Percentiles rank a stretch among this genome's conserved stretches.
Evolutionary conservation across 108 stramenopile genomes (phyloP).

Genomic region (Skeletonema potamos): DNA sequence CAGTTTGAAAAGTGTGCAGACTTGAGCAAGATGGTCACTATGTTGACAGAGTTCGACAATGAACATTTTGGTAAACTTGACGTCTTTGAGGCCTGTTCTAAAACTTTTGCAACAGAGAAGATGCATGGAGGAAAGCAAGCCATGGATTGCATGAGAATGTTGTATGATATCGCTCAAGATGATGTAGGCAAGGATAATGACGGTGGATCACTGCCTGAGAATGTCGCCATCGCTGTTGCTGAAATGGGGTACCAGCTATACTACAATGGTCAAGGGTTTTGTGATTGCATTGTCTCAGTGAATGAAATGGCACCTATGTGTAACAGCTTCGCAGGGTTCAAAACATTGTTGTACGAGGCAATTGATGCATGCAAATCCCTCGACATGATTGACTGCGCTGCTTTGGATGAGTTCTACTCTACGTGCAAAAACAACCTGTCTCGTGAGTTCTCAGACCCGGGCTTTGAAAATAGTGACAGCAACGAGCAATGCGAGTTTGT

Average conservation of each 20-base stretch:
- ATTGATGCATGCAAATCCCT: slow-evolving; percentile 86
- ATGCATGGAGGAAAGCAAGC: slow-evolving; percentile 77
- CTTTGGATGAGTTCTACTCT: slow-evolving; percentile 81
- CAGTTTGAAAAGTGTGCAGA: slow-evolving; percentile 69
- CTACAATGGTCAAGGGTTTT: slow-evolving; percentile 70
- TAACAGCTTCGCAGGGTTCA: slow-evolving; percentile 75
- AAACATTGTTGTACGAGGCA: slow-evolving; percentile 82
- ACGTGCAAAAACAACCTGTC: slow-evolving; percentile 74
- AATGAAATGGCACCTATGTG: slow-evolving; percentile 73
- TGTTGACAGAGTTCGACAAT: slow-evolving; percentile 86
- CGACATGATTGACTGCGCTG: slow-evolving; percentile 89
- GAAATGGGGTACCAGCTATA: slow-evolving; percentile 70
- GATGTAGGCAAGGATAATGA: slow-evolving; percentile 32
- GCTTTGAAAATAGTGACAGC: slow-evolving; percentile 46
- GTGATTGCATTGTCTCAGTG: slow-evolving; percentile 69
- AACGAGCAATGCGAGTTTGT: slow-evolving; percentile 73
- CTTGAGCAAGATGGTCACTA: slow-evolving; percentile 57
- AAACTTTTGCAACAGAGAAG: slow-evolving; percentile 55
- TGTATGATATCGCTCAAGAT: slow-evolving; percentile 65
- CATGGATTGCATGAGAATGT: slow-evolving; percentile 82
- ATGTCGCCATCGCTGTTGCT: slow-evolving; percentile 60
- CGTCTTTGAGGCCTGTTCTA: slow-evolving; percentile 84
- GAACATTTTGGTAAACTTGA: slow-evolving; percentile 88
- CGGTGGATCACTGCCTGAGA: slow-evolving; percentile 40
- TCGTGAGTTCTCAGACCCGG: slow-evolving; percentile 51